A percentile compares a stretch with the other conserved stretches of the same genome.
phyloP scores from a whole-genome alignment of 352 stramenopile genomes.

The Phytophthora cactorum region DNA sequence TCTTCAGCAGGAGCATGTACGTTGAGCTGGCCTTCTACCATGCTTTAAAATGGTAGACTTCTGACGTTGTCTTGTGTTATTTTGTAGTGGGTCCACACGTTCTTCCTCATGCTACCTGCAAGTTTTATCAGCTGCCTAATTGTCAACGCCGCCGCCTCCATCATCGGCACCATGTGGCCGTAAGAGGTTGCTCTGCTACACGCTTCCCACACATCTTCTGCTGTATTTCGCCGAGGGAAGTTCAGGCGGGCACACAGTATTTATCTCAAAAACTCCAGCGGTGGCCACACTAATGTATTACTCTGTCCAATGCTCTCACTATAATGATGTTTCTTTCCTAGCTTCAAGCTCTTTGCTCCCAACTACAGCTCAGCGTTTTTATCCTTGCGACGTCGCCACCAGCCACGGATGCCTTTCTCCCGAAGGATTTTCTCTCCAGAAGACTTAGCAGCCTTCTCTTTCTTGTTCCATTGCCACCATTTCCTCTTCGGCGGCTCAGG shows the following conservation, averaged over 20 bases:
- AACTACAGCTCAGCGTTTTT: conserved; percentile 28
- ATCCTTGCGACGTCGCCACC: conserved; percentile 34
- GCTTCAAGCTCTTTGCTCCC: neutral
- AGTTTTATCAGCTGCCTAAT: conserved; percentile 85
- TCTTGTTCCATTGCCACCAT: conserved; percentile 37
- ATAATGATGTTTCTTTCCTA: conserved; percentile 2
- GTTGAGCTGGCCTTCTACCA: neutral
- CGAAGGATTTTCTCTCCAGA: conserved; percentile 20
- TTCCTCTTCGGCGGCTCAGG: conserved; percentile 17
- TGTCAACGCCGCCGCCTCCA: conserved; percentile 72
- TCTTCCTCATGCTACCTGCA: conserved; percentile 82
- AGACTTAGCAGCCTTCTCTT: conserved; percentile 17
- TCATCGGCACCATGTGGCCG: conserved; percentile 82
- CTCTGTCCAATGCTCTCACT: conserved; percentile 35
- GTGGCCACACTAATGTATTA: conserved; percentile 37
- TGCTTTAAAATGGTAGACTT: neutral
- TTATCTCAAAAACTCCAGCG: conserved; percentile 31
- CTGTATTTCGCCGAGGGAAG: conserved; percentile 18
- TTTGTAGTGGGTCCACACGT: conserved; percentile 74
- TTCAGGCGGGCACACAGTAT: conserved; percentile 22
- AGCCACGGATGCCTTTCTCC: conserved; percentile 27
- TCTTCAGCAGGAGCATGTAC: conserved; percentile 79
- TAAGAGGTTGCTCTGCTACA: conserved; percentile 36
- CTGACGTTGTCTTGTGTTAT: conserved; percentile 19
- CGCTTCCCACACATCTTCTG: conserved; percentile 5